These are phyloP conservation scores for Colletotrichum sidae DNA, from an alignment of 2,329 filamentous ascomycete genomes.

Conservation along the genomic window DNA sequence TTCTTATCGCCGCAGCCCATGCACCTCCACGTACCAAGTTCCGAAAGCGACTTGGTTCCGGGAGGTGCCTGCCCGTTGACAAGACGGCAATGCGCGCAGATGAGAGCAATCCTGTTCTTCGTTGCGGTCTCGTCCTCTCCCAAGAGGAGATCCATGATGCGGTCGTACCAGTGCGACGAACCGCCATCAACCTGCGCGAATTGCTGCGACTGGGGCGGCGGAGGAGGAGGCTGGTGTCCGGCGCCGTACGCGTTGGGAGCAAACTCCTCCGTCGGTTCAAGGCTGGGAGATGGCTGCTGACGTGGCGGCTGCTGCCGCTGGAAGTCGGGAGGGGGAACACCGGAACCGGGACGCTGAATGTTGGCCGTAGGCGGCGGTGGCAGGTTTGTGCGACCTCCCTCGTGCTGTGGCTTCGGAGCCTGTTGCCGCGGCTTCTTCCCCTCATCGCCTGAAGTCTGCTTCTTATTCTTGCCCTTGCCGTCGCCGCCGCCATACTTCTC, in stretches of 20 bases:
- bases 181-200: constrained; percentile 30
- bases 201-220: constrained; percentile 37
- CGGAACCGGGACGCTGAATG: constrained; percentile 58
- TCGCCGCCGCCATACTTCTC: constrained; percentile 90
- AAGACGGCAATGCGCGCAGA: constrained; percentile 84
- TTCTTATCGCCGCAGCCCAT: constrained; percentile 86
- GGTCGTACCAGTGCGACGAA: constrained; percentile 86
- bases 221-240: constrained; percentile 43
- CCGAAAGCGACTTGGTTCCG: constrained; percentile 79
- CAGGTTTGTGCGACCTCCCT: constrained; percentile 57
- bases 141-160: constrained; percentile 89
- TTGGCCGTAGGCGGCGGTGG: constrained; percentile 73
- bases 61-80: constrained; percentile 97
- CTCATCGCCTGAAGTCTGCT: constrained; percentile 41
- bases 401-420: constrained; percentile 37
- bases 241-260: constrained; percentile 76
- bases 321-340: constrained; percentile 43
- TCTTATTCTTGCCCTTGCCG: constrained; percentile 53
- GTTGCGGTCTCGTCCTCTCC: constrained; percentile 95
- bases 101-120: constrained; percentile 89
- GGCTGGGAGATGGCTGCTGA: constrained; percentile 42
- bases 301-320: constrained; percentile 32
- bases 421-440: constrained; percentile 45
- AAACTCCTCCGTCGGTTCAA: constrained; percentile 71
- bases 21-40: constrained; percentile 90